phyloP scores from a whole-genome alignment of 257 asterid genomes.

The Paulownia fortunei region DNA sequence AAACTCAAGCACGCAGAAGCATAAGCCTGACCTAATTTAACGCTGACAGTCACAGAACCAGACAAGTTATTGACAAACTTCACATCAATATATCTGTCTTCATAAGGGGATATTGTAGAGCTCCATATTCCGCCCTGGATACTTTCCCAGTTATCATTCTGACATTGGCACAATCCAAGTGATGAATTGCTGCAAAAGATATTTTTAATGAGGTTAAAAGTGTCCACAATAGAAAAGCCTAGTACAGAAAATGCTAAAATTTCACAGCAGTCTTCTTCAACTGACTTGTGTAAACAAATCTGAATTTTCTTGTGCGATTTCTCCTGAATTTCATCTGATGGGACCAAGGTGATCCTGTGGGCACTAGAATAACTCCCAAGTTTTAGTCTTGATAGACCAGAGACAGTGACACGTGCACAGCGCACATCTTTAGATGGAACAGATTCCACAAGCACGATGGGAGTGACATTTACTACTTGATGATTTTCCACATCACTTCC shows the following conservation, averaged over 20 bases:
- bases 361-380: slow-evolving; percentile 76
- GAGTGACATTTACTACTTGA: slow-evolving; percentile 67
- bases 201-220: neutral
- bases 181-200: slow-evolving; percentile 74
- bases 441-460: slow-evolving; percentile 44
- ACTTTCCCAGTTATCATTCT: slow-evolving; percentile 67
- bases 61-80: slow-evolving; percentile 66
- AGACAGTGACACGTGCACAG: slow-evolving; percentile 69
- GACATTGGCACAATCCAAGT: slow-evolving; percentile 72
- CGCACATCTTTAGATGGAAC: slow-evolving; percentile 49
- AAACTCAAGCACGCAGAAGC: slow-evolving; percentile 20
- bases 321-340: slow-evolving; percentile 72
- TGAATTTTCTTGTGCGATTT: slow-evolving; percentile 61
- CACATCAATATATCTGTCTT: slow-evolving; percentile 72
- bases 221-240: slow-evolving; percentile 15
- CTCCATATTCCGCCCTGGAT: slow-evolving; percentile 64
- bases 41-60: slow-evolving; percentile 66
- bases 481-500: slow-evolving; percentile 55
- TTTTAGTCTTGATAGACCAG: slow-evolving; percentile 72
- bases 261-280: slow-evolving; percentile 1
- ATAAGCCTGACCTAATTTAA: slow-evolving; percentile 60
- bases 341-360: slow-evolving; percentile 61
- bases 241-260: slow-evolving; percentile 5
- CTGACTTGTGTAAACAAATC: slow-evolving; percentile 81
- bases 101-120: slow-evolving; percentile 73